Percentiles rank a stretch among this genome's conserved stretches.
phyloP scores from a whole-genome alignment of 805 yeast genomes.

The Lipomyces sp. region DNA sequence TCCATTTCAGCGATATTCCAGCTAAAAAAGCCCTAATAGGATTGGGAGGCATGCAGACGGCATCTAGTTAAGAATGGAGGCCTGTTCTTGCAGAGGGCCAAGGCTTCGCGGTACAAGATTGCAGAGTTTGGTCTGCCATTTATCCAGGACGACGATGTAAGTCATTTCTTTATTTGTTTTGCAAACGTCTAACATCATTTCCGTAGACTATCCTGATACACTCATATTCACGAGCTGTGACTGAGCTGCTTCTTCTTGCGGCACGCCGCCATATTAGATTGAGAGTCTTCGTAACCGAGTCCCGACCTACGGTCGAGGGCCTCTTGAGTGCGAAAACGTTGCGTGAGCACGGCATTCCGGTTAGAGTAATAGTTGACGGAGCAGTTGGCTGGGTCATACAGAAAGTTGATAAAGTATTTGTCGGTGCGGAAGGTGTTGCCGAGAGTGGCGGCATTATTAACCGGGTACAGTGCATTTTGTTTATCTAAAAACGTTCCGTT shows the following conservation, averaged over 20 bases:
- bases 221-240: slow-evolving; percentile 89
- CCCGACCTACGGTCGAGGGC: slow-evolving; percentile 83
- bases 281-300: slow-evolving; percentile 89
- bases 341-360: slow-evolving; percentile 78
- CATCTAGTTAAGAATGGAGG: slow-evolving; percentile 94
- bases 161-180: background rate
- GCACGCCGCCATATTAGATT: slow-evolving; percentile 79
- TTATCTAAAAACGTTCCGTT: no score
- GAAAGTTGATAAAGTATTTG: slow-evolving; percentile 88
- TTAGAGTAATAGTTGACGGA: slow-evolving; percentile 83
- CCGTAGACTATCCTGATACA: slow-evolving; percentile 68
- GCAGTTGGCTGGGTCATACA: slow-evolving; percentile 93
- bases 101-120: slow-evolving; percentile 81
- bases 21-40: slow-evolving; percentile 44
- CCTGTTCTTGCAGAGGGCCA: slow-evolving; percentile 87
- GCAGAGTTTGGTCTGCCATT: slow-evolving; percentile 88
- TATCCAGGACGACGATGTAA: slow-evolving; percentile 89
- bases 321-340: slow-evolving; percentile 70
- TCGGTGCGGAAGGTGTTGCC: slow-evolving; percentile 99
- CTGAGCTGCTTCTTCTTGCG: slow-evolving; percentile 74
- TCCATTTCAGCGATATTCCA: background rate
- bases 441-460: slow-evolving; percentile 98
- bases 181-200: background rate
- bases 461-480: slow-evolving; percentile 50
- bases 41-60: slow-evolving; percentile 91